These are phyloP conservation scores for Globisporangium nodosum DNA, from an alignment of 352 stramenopile species.

Conservation along the genomic window DNA sequence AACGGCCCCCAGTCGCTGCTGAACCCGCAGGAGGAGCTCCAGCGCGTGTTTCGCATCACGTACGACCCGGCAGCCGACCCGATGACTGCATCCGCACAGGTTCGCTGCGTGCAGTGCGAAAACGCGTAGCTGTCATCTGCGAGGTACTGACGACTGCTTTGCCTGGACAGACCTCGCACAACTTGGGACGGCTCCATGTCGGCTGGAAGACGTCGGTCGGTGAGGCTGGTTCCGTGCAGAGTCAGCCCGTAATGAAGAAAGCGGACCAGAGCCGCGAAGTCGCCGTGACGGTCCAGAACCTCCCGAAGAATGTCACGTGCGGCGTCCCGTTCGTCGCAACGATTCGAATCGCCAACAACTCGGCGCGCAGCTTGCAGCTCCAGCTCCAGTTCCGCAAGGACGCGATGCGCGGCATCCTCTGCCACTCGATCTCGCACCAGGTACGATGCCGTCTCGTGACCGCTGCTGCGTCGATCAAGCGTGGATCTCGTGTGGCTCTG, in stretches of 20 bases:
- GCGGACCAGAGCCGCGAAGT: constrained; percentile 34
- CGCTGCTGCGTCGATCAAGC: background rate
- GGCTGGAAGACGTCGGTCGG: constrained; percentile 80
- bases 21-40: constrained; percentile 74
- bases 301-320: constrained; percentile 45
- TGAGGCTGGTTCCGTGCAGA: constrained; percentile 77
- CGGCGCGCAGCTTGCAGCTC: constrained; percentile 42
- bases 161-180: constrained; percentile 41
- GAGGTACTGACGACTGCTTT: background rate
- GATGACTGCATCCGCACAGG: constrained; percentile 25
- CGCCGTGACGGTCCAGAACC: constrained; percentile 28
- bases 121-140: background rate
- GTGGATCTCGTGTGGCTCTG: background rate
- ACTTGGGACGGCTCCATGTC: constrained; percentile 70
- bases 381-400: constrained; percentile 79
- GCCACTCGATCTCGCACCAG: constrained; percentile 65
- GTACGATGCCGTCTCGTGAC: constrained; percentile 16
- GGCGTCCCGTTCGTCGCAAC: constrained; percentile 45
- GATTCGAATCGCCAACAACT: constrained; percentile 67
- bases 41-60: constrained; percentile 61
- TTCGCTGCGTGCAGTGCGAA: constrained; percentile 1
- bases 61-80: constrained; percentile 38
- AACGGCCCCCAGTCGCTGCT: constrained; percentile 48
- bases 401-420: constrained; percentile 66
- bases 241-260: constrained; percentile 72